These are phyloP conservation scores for Aquilaria yunnanensis DNA, from an alignment of 345 rosid genomes.

Conservation along the genomic window DNA sequence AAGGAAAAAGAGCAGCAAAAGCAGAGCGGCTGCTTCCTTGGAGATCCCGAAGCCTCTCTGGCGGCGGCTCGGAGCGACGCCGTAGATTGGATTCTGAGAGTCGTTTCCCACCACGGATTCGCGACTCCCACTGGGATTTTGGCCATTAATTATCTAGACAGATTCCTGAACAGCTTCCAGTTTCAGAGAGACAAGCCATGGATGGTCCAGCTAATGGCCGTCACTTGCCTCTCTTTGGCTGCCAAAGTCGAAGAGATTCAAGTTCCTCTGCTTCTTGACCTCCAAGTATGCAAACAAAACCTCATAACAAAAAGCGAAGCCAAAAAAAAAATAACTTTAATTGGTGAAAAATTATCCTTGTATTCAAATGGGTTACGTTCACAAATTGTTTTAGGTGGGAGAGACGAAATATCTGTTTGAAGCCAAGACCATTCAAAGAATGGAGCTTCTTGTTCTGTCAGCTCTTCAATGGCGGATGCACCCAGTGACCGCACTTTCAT, in stretches of 20 bases:
- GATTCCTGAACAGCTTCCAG: conserved; percentile 18
- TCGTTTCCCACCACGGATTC: conserved; percentile 21
- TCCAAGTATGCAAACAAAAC: conserved; percentile 15
- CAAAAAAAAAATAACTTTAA: too few relatives aligned
- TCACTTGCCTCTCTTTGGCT: conserved; percentile 30
- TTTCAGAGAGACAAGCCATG: conserved; percentile 25
- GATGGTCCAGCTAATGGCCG: conserved; percentile 27
- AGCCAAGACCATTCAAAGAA: background rate
- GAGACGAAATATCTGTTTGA: background rate
- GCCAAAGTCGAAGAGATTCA: conserved; percentile 30
- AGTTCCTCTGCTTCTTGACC: conserved; percentile 25
- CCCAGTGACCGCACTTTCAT: background rate
- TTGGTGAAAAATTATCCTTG: too few relatives aligned
- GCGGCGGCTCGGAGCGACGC: too few relatives aligned
- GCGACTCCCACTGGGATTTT: conserved; percentile 23
- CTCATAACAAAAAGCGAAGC: too few relatives aligned
- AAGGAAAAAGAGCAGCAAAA: conserved; percentile 43
- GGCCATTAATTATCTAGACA: conserved; percentile 30
- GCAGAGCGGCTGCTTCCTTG: background rate
- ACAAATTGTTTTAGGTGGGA: too few relatives aligned
- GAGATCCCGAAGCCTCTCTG: too few relatives aligned
- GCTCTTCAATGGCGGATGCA: conserved; percentile 3
- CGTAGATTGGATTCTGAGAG: conserved; percentile 25
- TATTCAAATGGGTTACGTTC: too few relatives aligned
- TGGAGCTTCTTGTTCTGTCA: conserved; percentile 4